Evolutionary conservation across 306 rosid genomes (phyloP).

Genomic region (Vigna nakashimae): DNA sequence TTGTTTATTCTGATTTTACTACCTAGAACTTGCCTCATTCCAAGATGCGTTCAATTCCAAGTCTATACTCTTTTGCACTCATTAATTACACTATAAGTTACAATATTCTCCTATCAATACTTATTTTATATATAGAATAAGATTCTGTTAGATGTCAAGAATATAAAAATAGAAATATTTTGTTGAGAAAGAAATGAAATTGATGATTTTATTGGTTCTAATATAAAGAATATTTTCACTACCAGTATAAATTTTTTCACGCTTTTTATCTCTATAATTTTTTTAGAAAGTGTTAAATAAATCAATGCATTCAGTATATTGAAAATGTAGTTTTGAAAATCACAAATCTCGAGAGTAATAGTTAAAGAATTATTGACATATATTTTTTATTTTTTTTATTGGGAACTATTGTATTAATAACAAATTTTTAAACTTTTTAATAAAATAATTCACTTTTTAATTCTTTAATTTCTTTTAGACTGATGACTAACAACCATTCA

Average conservation of each 20-base stretch:
- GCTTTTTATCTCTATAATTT: background rate
- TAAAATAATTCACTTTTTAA: background rate
- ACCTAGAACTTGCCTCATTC: too few relatives aligned
- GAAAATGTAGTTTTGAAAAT: background rate
- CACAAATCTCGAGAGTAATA: background rate
- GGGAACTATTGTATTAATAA: background rate
- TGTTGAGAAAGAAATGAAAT: background rate
- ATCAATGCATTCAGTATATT: background rate
- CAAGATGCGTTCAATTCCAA: too few relatives aligned
- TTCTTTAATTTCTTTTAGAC: background rate
- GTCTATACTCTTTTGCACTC: too few relatives aligned
- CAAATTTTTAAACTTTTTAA: background rate
- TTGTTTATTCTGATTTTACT: too few relatives aligned
- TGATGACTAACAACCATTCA: background rate
- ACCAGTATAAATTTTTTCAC: background rate
- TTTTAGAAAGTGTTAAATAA: background rate
- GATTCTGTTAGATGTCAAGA: background rate
- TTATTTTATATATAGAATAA: background rate
- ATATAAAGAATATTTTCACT: background rate
- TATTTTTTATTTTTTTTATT: background rate
- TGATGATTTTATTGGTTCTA: background rate
- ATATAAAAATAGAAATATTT: background rate
- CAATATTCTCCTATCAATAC: background rate
- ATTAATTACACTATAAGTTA: background rate
- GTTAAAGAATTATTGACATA: background rate